phyloP scores from a whole-genome alignment of 2,329 filamentous ascomycete genomes.

The Didymella lethalis region DNA sequence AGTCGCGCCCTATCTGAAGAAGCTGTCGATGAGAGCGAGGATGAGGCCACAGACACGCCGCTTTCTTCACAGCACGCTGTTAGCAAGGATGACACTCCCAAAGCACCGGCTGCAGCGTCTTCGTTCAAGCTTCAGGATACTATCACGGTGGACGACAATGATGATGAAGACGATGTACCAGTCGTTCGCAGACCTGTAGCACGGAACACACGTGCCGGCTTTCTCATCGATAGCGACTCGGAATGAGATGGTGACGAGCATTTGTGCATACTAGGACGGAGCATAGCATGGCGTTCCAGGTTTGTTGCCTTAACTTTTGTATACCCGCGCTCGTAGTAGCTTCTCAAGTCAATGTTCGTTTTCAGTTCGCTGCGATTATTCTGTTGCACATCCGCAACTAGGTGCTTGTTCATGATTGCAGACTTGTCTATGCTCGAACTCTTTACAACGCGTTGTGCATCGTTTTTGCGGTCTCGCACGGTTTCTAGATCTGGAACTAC shows the following conservation, averaged over 20 bases:
- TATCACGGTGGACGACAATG: conserved; percentile 45
- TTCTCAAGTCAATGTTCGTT: conserved; percentile 4
- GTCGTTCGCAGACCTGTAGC: conserved; percentile 45
- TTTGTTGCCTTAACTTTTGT: conserved; percentile 25
- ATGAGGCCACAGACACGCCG: conserved; percentile 51
- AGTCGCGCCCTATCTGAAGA: conserved; percentile 41
- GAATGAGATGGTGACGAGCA: conserved; percentile 36
- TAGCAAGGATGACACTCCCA: conserved; percentile 27
- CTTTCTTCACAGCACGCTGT: conserved; percentile 49
- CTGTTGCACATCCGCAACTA: not conserved
- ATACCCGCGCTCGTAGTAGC: conserved; percentile 31
- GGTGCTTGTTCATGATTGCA: not conserved
- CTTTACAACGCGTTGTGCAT: not conserved
- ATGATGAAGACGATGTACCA: conserved; percentile 51
- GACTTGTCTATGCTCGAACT: not conserved
- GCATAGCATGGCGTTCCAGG: conserved; percentile 30
- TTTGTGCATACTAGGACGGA: conserved; percentile 1
- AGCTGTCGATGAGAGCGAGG: conserved; percentile 37
- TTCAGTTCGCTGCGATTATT: not conserved
- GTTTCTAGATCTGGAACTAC: conserved; percentile 1
- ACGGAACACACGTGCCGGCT: conserved; percentile 52
- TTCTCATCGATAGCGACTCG: conserved; percentile 57
- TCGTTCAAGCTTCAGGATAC: conserved; percentile 28
- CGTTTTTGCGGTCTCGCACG: not conserved
- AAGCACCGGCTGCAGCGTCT: conserved; percentile 5